These are phyloP conservation scores for Phellinidium pouzarii DNA, from an alignment of 1,284 basidiomycete species.

Conservation along the genomic window DNA sequence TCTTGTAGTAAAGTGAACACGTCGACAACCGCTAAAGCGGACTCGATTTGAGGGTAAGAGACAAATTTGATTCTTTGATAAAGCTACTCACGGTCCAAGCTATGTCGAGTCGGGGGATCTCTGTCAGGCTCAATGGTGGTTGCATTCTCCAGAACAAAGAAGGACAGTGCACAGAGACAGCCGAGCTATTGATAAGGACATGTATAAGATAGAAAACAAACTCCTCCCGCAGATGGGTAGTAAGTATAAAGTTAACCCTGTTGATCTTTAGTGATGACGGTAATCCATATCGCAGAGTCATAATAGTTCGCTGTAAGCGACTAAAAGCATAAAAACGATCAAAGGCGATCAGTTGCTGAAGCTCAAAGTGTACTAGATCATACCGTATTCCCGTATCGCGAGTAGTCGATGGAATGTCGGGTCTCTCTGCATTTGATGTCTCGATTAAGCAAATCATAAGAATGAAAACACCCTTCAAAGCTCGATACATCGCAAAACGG, in stretches of 20 bases:
- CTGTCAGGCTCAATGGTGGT: background rate
- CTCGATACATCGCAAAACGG: constrained; percentile 6
- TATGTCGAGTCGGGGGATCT: constrained; percentile 6
- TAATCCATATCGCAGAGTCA: background rate
- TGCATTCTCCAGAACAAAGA: constrained; percentile 9
- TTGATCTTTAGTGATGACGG: constrained; percentile 5
- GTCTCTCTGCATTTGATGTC: constrained; percentile 5
- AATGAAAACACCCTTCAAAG: constrained; percentile 4
- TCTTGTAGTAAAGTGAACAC: background rate
- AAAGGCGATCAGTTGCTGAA: background rate
- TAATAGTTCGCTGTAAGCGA: constrained; percentile 2
- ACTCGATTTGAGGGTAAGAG: background rate
- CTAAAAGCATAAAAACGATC: background rate
- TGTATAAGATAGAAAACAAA: constrained; percentile 11
- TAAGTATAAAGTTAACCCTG: constrained; percentile 1
- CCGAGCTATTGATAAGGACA: constrained; percentile 6
- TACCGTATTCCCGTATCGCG: constrained; percentile 9
- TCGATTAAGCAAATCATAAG: constrained; percentile 5
- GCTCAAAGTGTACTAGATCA: background rate
- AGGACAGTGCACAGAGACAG: constrained; percentile 9
- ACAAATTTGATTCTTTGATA: background rate
- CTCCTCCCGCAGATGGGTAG: background rate
- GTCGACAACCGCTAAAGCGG: constrained; percentile 8
- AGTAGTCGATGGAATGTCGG: constrained; percentile 4
- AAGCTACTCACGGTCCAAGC: constrained; percentile 14